Percentiles rank a stretch among this genome's conserved stretches.
Conservation (phyloP, 495 filamentous ascomycete species). For the Copromyces sp. region DNA sequence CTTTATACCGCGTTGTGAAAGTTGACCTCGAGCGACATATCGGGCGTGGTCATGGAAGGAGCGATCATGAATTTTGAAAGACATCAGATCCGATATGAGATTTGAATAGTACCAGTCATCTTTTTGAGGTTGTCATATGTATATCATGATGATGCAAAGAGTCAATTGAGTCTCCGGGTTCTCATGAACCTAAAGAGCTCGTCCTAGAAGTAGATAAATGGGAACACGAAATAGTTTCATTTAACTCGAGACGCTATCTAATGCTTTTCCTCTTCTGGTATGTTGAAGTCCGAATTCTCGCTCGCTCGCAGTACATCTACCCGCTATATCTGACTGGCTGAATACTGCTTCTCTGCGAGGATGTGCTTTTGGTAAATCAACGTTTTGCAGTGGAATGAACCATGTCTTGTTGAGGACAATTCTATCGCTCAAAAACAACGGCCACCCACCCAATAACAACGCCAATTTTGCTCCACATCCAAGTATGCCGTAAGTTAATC, state of each 20-base stretch:
- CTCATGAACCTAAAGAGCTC: not conserved
- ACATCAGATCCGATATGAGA: not conserved
- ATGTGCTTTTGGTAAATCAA: not conserved
- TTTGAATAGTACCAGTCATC: not conserved
- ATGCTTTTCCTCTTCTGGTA: not conserved
- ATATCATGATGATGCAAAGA: not conserved
- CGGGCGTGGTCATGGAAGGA: not conserved
- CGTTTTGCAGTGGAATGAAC: not conserved
- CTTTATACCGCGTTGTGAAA: not conserved
- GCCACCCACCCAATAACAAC: not conserved
- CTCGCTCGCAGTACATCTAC: not conserved
- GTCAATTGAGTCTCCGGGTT: not conserved
- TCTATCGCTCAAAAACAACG: not conserved
- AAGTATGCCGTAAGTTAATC: slow-evolving; percentile 17
- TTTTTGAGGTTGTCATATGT: not conserved
- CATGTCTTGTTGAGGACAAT: not conserved
- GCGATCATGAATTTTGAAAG: not conserved
- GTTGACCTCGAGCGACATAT: not conserved
- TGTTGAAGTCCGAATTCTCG: not conserved
- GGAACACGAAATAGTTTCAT: not conserved
- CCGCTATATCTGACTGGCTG: not conserved
- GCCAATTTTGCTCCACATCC: not conserved
- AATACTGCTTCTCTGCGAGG: not conserved
- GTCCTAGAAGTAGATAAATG: not conserved
- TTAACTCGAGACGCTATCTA: not conserved